phyloP scores from a whole-genome alignment of 345 rosid species.

The Cardamine chenopodiifolia region DNA sequence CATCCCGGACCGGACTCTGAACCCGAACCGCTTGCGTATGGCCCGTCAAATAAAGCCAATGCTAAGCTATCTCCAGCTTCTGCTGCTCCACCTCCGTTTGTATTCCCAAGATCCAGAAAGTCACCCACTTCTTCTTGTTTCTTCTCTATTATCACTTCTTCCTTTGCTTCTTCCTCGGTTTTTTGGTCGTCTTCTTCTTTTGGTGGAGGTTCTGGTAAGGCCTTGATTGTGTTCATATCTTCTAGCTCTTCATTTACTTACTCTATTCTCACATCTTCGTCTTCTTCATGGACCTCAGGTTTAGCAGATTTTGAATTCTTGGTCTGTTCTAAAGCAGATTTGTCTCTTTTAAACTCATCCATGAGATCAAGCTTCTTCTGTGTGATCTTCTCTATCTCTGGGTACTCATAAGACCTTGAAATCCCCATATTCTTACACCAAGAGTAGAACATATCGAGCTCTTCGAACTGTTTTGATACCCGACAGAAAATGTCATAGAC shows the following conservation, averaged over 20 bases:
- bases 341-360: conserved; percentile 82
- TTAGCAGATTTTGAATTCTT: conserved; percentile 21
- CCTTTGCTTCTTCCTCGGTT: conserved; percentile 27
- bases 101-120: conserved; percentile 59
- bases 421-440: conserved; percentile 79
- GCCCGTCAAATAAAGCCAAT: conserved; percentile 68
- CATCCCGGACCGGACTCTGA: conserved; percentile 46
- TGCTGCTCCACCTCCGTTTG: conserved; percentile 33
- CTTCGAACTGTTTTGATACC: conserved; percentile 64
- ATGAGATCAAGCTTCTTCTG: conserved; percentile 78
- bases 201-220: conserved; percentile 61
- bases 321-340: conserved; percentile 49
- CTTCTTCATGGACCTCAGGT: conserved; percentile 34
- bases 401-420: conserved; percentile 75
- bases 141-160: conserved; percentile 35
- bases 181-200: conserved; percentile 32
- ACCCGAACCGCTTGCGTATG: conserved; percentile 25
- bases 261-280: conserved; percentile 28
- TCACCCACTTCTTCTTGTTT: conserved; percentile 48
- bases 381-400: conserved; percentile 74
- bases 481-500: conserved; percentile 68
- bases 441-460: conserved; percentile 61
- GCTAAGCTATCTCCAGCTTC: conserved; percentile 58
- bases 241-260: conserved; percentile 42
- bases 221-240: conserved; percentile 60